These are phyloP conservation scores for Pseudogymnoascus sp. DNA, from an alignment of 2,329 filamentous ascomycete species.

Conservation along the genomic window DNA sequence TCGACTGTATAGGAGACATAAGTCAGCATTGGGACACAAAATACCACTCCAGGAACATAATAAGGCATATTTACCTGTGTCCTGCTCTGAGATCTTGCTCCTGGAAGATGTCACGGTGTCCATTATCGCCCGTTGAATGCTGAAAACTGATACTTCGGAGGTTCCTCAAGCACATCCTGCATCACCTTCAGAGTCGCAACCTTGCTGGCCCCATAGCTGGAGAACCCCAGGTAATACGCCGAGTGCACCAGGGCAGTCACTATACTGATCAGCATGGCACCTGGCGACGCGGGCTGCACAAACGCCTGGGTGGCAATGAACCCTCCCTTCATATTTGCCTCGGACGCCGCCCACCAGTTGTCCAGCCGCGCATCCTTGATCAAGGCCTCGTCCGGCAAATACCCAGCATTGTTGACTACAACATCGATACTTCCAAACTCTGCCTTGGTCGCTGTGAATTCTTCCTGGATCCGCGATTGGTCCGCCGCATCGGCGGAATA, in stretches of 20 bases:
- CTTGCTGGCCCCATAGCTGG: too few species aligned
- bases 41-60: neutral
- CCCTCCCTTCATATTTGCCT: conserved; percentile 12
- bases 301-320: conserved; percentile 12
- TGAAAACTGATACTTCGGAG: conserved; percentile 11
- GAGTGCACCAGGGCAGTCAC: too few species aligned
- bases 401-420: conserved; percentile 13
- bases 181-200: too few species aligned
- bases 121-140: conserved; percentile 11
- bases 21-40: neutral
- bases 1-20: neutral
- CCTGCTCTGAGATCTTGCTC: neutral
- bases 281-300: too few species aligned
- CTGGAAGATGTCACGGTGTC: conserved; percentile 13
- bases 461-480: neutral
- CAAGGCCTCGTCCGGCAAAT: conserved; percentile 9
- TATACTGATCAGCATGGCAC: too few species aligned
- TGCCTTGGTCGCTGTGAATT: conserved; percentile 9
- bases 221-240: too few species aligned
- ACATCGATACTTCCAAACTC: conserved; percentile 13
- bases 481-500: conserved; percentile 10
- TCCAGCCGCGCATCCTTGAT: conserved; percentile 8
- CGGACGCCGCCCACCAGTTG: conserved; percentile 9
- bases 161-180: conserved; percentile 11
- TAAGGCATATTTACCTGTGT: neutral